Evolutionary conservation across 2,329 filamentous ascomycete species (phyloP).

Genomic region (Colletotrichum sp.): DNA sequence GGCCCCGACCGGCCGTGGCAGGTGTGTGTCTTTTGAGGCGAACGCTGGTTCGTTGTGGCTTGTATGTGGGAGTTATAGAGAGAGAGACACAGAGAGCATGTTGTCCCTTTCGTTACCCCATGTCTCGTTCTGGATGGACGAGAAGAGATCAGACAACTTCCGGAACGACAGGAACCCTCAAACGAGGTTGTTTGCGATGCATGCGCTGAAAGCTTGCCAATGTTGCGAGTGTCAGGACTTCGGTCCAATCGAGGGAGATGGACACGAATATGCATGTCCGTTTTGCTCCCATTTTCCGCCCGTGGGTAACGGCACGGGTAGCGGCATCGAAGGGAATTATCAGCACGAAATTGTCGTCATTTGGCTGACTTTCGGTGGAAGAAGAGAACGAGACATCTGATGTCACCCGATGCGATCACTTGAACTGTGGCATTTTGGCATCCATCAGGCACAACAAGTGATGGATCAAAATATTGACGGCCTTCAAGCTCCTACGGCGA

Average conservation of each 20-base stretch:
- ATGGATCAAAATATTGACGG: neutral
- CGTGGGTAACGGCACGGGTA: neutral
- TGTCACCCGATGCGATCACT: neutral
- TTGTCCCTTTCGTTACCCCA: neutral
- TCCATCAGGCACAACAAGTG: neutral
- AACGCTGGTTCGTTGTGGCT: neutral
- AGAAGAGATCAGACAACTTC: neutral
- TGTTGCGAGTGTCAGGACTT: neutral
- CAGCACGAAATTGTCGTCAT: neutral
- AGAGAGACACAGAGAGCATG: neutral
- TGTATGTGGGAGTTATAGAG: neutral
- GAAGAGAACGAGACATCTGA: neutral
- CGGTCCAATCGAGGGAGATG: neutral
- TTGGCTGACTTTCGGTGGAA: neutral
- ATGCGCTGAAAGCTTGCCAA: constrained; percentile 8
- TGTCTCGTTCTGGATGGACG: neutral
- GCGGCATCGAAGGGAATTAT: neutral
- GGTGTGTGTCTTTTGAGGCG: neutral
- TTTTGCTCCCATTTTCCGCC: neutral
- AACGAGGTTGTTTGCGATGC: neutral
- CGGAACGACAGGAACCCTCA: neutral
- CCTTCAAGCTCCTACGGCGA: neutral
- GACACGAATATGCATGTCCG: neutral
- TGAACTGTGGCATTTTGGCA: neutral
- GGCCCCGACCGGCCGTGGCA: neutral